Conservation (phyloP, 2,329 filamentous ascomycete species). For the Fusarium mundagurra region DNA sequence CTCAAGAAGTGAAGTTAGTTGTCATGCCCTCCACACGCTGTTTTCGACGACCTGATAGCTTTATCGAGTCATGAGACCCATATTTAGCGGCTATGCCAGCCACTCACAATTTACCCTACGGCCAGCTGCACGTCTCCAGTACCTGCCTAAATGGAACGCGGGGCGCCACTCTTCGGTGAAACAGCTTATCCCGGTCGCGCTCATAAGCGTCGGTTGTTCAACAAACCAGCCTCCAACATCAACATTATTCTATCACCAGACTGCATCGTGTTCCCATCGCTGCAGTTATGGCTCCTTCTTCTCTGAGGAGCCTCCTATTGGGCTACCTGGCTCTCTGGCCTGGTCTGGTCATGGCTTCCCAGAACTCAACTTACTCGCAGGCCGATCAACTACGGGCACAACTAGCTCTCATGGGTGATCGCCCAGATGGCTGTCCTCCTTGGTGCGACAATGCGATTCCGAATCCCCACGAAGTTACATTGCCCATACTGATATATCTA, state of each 20-base stretch:
- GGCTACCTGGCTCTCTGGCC: constrained; percentile 54
- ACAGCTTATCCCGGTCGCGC: constrained; percentile 40
- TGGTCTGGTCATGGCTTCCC: constrained; percentile 51
- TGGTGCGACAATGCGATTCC: constrained; percentile 59
- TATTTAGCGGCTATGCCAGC: constrained; percentile 26
- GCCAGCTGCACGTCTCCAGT: constrained; percentile 14
- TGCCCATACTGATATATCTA: constrained; percentile 27
- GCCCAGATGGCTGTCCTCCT: constrained; percentile 81
- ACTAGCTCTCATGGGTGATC: constrained; percentile 76
- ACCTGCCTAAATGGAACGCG: constrained; percentile 39
- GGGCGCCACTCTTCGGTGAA: constrained; percentile 41
- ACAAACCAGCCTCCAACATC: constrained; percentile 29
- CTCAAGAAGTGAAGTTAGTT: constrained; percentile 16
- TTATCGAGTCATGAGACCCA: constrained; percentile 27
- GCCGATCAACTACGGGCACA: constrained; percentile 71
- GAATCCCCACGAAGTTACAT: not conserved
- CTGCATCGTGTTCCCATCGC: constrained; percentile 33
- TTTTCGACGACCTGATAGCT: constrained; percentile 14
- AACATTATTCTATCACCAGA: constrained; percentile 26
- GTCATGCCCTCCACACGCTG: constrained; percentile 16
- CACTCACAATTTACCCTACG: constrained; percentile 5
- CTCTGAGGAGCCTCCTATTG: constrained; percentile 51
- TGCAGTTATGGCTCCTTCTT: constrained; percentile 53
- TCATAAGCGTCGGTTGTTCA: constrained; percentile 18
- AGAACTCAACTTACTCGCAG: constrained; percentile 68